These are phyloP conservation scores for Dichomitus squalens DNA, from an alignment of 1,284 basidiomycete species.

Conservation along the genomic window DNA sequence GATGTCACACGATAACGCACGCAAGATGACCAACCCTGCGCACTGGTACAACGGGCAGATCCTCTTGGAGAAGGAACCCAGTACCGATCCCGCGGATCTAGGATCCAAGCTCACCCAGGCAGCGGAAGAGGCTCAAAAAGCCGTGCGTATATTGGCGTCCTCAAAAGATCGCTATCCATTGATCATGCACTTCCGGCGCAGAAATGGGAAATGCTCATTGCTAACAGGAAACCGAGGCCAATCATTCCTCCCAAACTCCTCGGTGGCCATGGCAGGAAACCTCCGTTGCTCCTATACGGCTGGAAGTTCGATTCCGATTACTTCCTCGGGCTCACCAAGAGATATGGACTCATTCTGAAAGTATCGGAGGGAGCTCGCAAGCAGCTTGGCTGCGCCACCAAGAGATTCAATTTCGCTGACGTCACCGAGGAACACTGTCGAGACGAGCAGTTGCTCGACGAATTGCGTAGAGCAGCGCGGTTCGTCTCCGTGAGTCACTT, in stretches of 20 bases:
- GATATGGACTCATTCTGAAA: neutral
- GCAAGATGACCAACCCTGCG: no score
- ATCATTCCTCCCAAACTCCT: neutral
- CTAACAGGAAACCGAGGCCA: neutral
- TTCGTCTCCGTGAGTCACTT: neutral
- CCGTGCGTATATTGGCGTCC: no score
- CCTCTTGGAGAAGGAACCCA: no score
- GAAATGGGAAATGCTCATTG: constrained; percentile 4
- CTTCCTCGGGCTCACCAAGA: neutral
- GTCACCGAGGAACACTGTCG: neutral
- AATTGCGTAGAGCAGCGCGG: neutral
- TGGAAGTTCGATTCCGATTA: neutral
- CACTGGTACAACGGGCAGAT: no score
- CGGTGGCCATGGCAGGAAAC: neutral
- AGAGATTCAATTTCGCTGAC: constrained; percentile 1
- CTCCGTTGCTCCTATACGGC: neutral
- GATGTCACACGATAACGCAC: no score
- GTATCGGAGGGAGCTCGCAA: neutral
- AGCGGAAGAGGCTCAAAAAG: no score
- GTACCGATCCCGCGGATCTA: no score
- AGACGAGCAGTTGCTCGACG: neutral
- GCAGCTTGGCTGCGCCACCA: neutral
- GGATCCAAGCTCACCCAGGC: no score
- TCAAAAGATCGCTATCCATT: no score
- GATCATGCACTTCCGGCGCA: no score